Evolutionary conservation across 1,139 yeast species (phyloP), one percentile per base, ranked within the genome.

Genomic region (Pichiaceae sp.): DNA sequence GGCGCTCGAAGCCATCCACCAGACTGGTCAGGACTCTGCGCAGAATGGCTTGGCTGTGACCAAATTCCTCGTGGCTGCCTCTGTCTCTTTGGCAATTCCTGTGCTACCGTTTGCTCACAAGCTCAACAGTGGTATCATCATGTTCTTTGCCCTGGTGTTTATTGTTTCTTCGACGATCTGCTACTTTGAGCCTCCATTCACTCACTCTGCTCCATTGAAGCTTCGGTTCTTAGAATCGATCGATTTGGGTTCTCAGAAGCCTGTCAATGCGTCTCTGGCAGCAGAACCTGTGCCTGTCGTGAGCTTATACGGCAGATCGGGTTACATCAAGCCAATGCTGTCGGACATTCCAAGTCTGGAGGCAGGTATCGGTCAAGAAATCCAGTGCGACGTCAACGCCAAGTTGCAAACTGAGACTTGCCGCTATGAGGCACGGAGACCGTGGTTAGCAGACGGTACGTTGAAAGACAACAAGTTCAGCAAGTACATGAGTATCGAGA

Each of bases 51-150:
- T 53, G 2, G 52, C 67, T 18, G 65, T 83, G n/a, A 77, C 71
- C 56, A 48, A 56, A 14, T 44, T 70, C 12, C 47, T 78, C 9
- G 46, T 62, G 2, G 40, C 52, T 3, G 48, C 66, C 17, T 59
- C 70, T 44, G 62, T 56, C 35, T 58, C 66, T 1, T 58, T 81
- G 49, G 67, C 78, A 0, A 44, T 77, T 2, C 79, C 91, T 8
- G 56, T 79, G 17, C 52, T 83, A 35, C 91, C 95, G 8, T 85
- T 85, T 52, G 63, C 77, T 31, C 81, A 81, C 60, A 80, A 82
- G 49, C 53, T 83, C 35, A 82, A 82, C 54, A 66, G 69, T 36
- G 46, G 72, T 21, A 35, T 52, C n/a, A 45, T 53, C 3, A 57
- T 77, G 33, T 64, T 75, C 4, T 47, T 70, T 7, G 49, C 64